Evolutionary conservation across 768 basidiomycete genomes (phyloP), one percentile per base, ranked within the genome.

Genomic region (Leucosporidium yakuticum): DNA sequence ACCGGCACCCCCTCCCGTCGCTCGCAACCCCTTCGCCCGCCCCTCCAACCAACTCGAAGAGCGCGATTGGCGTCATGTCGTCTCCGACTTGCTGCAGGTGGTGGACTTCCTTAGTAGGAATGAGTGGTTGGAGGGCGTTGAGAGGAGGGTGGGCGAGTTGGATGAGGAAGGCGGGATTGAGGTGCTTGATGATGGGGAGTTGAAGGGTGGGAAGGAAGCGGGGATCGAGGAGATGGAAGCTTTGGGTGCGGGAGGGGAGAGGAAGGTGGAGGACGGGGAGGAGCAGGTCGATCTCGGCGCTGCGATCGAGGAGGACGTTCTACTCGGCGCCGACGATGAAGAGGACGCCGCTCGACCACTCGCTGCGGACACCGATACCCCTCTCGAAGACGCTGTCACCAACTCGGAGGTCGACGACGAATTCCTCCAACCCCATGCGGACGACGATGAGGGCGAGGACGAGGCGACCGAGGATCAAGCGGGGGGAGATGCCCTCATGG

Each of bases 141-240:
- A 73, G 65, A 25, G 63, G 7, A 20, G 71, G 27, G 20, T 25
- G 1, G 71, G 71, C 2, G 62, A 73, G 60, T 17, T 67, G 23
- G 71, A 73, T 5, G 71, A 73, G 51, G 71, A 73, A 60, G 69
- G 68, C 20, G 68, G 71, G 48, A 73, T 73, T 36, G 68, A 69
- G 63, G 71, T 66, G 36, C 44, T 73, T 20, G 47, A 8, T 2
- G 64, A 62, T 47, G 34, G 58, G 47, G 34, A 21, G 44, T 50
- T 54, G 50, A 23, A 47, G 29, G 34, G 39, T n/a, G 60, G 12
- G 12, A 47, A 60, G 57, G 29, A 20, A 11, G 54, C 15, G 60
- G 34, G 0, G 27, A n/a, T 8, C 3, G 56, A 4, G 17, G 53
- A 25, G 21, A 20, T 19, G 39, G 53, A 59, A 23, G 57, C 23